Base-by-base conservation (phyloP, 768 basidiomycete species). In the Calocera cornea region DNA sequence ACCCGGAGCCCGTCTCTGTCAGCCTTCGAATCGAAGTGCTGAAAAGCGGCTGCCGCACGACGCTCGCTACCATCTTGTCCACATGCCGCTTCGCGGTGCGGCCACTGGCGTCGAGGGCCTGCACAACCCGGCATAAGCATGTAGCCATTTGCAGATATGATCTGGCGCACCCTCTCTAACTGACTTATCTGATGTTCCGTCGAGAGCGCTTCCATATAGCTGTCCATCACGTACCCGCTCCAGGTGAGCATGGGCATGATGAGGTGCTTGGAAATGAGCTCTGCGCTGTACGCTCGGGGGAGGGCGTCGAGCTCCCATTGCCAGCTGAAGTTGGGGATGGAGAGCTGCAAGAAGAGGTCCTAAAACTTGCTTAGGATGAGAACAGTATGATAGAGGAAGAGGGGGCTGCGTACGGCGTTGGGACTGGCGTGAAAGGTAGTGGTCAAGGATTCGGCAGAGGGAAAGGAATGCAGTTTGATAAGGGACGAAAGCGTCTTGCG, bases 221-320 rank as follows among this genome's bases (percentile, higher is more conserved):
- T 60, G 54, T 60, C 54, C 54, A 60, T 29, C 31, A 60, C 31
- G 19, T 60, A 60, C 7, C 54, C 54, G 54, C 54, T 60, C 54
- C 54, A 60, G 74, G 84, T 89, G 73, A 92, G 86, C 68, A 91
- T 80, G 7, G 90, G 90, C 69, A 87, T 78, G 69, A 91, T 85
- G 70, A 91, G 83, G 71, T 92, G 90, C 70, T 82, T 87, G 69
- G 90, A 91, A 65, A 92, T 80, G 66, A 90, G 78, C 64, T 89
- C 87, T 68, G 90, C 84, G 38, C 89, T 87, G 34, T 76, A 71
- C 74, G 80, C 86, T 74, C 84, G 79, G 8, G 88, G 87, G 40
- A 88, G 73, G 70, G 81, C 83, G 74, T 81, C 83, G 17, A 86
- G 82, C 75, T 91, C 88, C 90, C 90, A 92, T 77, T 83, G 80